Base-by-base conservation (phyloP, 2,329 filamentous ascomycete genomes). In the Botryotinia globosa region DNA sequence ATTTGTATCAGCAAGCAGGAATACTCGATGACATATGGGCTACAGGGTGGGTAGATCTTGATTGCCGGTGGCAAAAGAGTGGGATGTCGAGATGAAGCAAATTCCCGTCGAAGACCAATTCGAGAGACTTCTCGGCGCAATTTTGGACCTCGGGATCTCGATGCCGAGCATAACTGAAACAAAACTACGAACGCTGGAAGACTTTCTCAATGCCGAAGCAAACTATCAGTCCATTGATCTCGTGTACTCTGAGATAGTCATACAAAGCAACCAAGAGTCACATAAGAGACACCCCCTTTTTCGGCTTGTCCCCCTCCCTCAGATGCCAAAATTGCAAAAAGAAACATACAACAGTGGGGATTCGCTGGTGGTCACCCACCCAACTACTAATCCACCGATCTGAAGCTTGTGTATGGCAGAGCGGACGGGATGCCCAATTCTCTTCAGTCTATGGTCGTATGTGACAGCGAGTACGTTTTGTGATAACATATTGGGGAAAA, bases 51-150 rank as follows among this genome's bases (percentile, higher is more conserved):
- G 83, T 42, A 83, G 82, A 80, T 84, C 83, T 75, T 82, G 84
- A 74, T 88, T 85, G 67, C 85, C 86, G 94, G 94, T 56, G 42
- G 97, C 89, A 81, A 98, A 98, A 0, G 94, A 92, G 79, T 97
- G 93, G 25, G 93, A 97, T 83, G 97, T 94, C 0, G 94, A 94
- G 80, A 98, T 98, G 84, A 98, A 97, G 48, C 25, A 91, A 89
- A 78, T 94, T 92, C 73, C 94, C 87, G 80, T 92, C 37, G 37
- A 39, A 12, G 9, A 39, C 10, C 37, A 39, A 10, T 12, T 37
- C 1, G 10, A 9, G 12, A 16, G 12, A n/a, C 48, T 54, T 54
- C 12, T 20, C 10, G 25, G 14, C 25, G 48, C 25, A 6, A 59
- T 59, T 9, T 22, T 12, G 56, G 56, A 34, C 9, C 18, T 59